Base-by-base conservation (phyloP, 208 protist genomes). In the Blastocrithidia nonstop region DNA sequence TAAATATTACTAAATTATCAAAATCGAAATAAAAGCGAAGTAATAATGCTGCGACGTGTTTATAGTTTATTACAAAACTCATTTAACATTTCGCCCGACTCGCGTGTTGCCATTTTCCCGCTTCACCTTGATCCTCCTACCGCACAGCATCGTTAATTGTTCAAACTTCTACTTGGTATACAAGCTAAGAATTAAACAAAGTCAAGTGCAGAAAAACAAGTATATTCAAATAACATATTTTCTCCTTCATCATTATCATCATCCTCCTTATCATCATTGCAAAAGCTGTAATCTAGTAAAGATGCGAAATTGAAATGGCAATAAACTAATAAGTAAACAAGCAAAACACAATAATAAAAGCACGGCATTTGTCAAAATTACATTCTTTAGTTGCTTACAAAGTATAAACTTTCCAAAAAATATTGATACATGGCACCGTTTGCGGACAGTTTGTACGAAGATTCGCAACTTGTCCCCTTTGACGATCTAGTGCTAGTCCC, bases 101-200 rank as follows among this genome's bases (percentile, higher is more conserved):
- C 83, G 11, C 69, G 76, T 11, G 73, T 93, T 6, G 78, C 66
- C 4, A 66, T 93, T 36, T 93, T 93, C 37, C 78, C 83, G 4
- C 45, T 93, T 20, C 83, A 93, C 50, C 58, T 93, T 4, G 83
- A 93, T 54, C 83, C 83, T 6, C 83, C 83, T 4, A 93, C 83
- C 20, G 46, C 68, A 7, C 78, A 93, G 37, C 83, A 93, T 46
- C 66, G 71, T 1, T 69, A 84, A 20, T 54, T 93, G 1, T 93
- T 93, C 50, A 57, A 65, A 7, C 65, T 88, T n/a, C 66, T 93
- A 31, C 63, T 88, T 27, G 78, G 71, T 8, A 46, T 59, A 4
- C 48, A 64, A 17, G 56, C 63, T 9, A n/a, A 28, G 22, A 11
- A 21, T 5, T 24, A 3, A 17, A 55, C 44, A 9, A n/a, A n/a